Base-by-base conservation (phyloP, 2,329 filamentous ascomycete species). In the Fusarium newnesense region DNA sequence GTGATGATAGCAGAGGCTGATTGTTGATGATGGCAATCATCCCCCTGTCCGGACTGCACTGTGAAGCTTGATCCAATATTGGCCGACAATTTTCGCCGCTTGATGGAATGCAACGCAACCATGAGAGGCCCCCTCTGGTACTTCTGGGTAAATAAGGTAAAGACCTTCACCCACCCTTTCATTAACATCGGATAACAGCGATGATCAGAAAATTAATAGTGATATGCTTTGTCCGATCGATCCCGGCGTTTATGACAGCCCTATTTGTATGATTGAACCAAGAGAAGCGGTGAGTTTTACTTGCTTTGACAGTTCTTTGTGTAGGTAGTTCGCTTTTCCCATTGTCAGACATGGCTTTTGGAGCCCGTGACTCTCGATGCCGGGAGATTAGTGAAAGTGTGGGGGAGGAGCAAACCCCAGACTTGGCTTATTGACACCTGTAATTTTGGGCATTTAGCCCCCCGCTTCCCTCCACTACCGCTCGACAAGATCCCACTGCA, bases 231-330 rank as follows among this genome's bases (percentile, higher is more conserved):
- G 36, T 37, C 53, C 63, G 60, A 72, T 62, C 63, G 56, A 72
- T 60, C 26, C 44, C 52, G 57, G 50, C 42, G 16, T 44, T 36
- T 28, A 47, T 44, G 61, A 21, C 37, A 56, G 30, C 44, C 18
- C 28, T 49, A 40, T 54, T 39, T 57, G 24, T 26, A 30, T 49
- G 39, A 37, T 54, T 52, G 26, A 57, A 52, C 58, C 58, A 50
- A 74, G 66, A 71, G 62, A 56, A 62, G 71, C 71, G 71, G 67
- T 74, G 71, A 74, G 63, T 28, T 64, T 44, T 44, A 36, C 36
- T 40, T 58, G 16, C 37, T 54, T 54, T 12, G 15, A 44, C 9
- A 18, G 40, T 40, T 34, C 28, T 43, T 58, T 40, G 30, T 56
- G 42, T 19, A 52, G 42, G 53, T n/a, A 37, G 43, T 39, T 36